Evolutionary conservation across 108 stramenopile species (phyloP), one percentile per base, ranked within the genome.

Genomic region (Nitzschia sp.): DNA sequence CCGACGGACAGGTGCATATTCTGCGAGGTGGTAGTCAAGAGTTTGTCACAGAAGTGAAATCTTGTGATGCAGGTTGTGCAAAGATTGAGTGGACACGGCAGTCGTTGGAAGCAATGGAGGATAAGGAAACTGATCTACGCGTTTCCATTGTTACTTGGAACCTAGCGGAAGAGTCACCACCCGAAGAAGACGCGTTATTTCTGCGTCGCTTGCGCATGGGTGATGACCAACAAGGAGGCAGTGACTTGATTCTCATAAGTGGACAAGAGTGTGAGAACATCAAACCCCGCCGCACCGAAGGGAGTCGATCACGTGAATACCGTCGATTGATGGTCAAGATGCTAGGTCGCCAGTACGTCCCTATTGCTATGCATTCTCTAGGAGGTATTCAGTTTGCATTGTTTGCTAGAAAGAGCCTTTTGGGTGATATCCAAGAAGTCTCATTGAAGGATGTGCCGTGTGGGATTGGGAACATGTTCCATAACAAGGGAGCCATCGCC

Each of bases 241-340:
- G 89, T 65, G 93, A 94, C 55, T 60, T 94, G 41, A 83, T 94
- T 22, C 67, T 94, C 50, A 86, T 94, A 22, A 85, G 86, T 0
- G 87, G 89, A 17, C 93, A 94, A 63, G 93, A 94, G 69, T 88
- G 87, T 69, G 93, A 95, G 71, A 90, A 92, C 46, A 89, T 91
- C 63, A 95, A 95, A 65, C 94, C 94, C 39, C 78, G 94, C 29
- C 77, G 94, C 40, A 67, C 86, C 8, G 94, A 95, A 67, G 94
- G 94, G 0, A 68, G 75, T 48, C 51, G 94, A 48, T 91, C 89
- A 46, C 75, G 90, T 9, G 89, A 95, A 66, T 75, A 87, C 34
- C 71, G 94, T 15, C 78, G 89, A 0, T 59, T 87, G 10, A 85
- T 87, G 70, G 89, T 92, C 53, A 84, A 80, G 51, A 89, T 88